These are phyloP conservation scores for Pythium sp. DNA, from an alignment of 352 stramenopile genomes.

Conservation along the genomic window DNA sequence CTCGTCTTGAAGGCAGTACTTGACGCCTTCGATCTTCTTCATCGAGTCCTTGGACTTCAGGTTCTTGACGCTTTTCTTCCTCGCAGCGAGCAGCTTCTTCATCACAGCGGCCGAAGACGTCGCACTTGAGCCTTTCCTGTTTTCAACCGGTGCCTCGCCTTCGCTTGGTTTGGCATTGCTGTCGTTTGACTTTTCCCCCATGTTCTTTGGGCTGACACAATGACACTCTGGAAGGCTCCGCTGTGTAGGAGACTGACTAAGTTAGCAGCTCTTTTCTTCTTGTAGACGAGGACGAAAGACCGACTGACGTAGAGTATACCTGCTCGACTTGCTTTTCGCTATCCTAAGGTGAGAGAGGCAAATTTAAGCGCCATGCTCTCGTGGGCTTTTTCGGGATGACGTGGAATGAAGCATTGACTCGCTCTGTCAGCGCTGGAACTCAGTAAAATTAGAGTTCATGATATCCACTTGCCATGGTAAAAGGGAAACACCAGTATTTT, in stretches of 20 bases:
- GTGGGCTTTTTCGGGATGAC: neutral
- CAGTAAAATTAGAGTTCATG: neutral
- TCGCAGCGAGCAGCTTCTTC: constrained; percentile 37
- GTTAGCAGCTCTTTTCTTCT: no score
- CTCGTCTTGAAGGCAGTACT: constrained; percentile 49
- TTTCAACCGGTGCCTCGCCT: neutral
- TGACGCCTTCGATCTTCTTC: constrained; percentile 61
- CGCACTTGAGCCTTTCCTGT: neutral
- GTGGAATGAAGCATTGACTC: neutral
- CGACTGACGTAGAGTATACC: neutral
- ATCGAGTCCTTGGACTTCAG: constrained; percentile 63
- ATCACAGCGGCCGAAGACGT: neutral
- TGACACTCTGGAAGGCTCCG: neutral
- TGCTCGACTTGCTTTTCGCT: neutral
- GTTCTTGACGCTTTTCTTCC: constrained; percentile 60
- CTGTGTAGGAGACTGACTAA: neutral
- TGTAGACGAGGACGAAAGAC: neutral
- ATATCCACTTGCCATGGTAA: neutral
- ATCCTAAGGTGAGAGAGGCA: neutral
- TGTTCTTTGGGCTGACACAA: neutral
- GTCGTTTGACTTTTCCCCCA: neutral
- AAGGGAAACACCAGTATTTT: no score
- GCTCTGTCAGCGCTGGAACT: neutral
- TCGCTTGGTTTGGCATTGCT: constrained; percentile 1
- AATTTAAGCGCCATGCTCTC: neutral